Conservation (phyloP, 495 filamentous ascomycete genomes). For the Hamigera avellanea region DNA sequence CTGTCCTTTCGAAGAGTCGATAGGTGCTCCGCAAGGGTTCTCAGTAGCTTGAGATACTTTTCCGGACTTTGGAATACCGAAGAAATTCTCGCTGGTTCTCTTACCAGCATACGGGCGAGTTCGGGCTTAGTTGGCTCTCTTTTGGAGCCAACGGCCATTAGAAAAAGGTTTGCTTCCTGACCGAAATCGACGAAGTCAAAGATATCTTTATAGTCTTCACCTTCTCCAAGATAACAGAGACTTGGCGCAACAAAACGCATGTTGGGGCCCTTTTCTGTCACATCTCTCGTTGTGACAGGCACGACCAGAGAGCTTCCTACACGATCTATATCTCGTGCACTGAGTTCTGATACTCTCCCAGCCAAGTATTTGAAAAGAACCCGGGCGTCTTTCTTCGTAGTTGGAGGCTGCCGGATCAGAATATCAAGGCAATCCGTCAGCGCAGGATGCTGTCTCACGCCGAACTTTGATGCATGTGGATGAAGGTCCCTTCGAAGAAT, state of each 20-base stretch:
- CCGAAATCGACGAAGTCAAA: constrained; percentile 97
- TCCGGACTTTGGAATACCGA: constrained; percentile 67
- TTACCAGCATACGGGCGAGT: constrained; percentile 64
- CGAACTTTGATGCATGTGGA: constrained; percentile 67
- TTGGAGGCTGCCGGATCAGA: constrained; percentile 60
- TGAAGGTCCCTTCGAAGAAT: constrained; percentile 65
- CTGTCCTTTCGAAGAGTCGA: constrained; percentile 63
- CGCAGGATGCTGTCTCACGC: constrained; percentile 67
- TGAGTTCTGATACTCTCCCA: constrained; percentile 60
- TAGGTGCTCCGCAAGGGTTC: constrained; percentile 61
- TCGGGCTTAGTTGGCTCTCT: constrained; percentile 78
- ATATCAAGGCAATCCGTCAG: constrained; percentile 61
- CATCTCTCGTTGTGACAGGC: constrained; percentile 42
- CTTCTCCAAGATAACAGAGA: constrained; percentile 66
- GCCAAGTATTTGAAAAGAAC: constrained; percentile 72
- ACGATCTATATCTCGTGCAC: constrained; percentile 41
- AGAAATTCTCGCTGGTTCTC: constrained; percentile 68
- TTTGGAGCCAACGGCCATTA: constrained; percentile 79
- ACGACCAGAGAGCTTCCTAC: constrained; percentile 57
- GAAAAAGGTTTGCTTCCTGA: constrained; percentile 71
- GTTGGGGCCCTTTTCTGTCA: constrained; percentile 17
- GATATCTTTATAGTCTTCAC: constrained; percentile 69
- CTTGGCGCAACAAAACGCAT: constrained; percentile 47
- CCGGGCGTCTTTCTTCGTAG: constrained; percentile 48
- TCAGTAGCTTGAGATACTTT: constrained; percentile 73